Evolutionary conservation across 1,284 basidiomycete species (phyloP), one percentile per base, ranked within the genome.

Genomic region (Ustilago trichophora): DNA sequence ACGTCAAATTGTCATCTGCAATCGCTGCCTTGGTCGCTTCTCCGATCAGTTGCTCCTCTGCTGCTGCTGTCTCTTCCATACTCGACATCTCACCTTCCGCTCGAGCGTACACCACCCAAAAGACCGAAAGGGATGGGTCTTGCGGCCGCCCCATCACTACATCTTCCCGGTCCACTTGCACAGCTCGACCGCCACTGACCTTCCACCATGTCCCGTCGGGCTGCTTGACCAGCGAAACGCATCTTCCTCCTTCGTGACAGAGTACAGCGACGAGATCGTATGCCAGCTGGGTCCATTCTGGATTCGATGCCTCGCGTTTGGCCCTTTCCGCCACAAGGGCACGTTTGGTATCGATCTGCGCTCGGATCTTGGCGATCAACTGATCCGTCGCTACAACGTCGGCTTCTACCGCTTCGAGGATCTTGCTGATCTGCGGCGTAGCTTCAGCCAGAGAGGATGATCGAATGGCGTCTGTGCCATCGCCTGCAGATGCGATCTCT

Each of bases 1-100:
- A 49, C 19, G 62, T 71, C 42, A 71, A 31, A 32, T 71, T 71
- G 50, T 71, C 67, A 18, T 71, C 62, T 11, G 38, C 46, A n/a
- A 71, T 42, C 12, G 47, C 67, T 3, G 44, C 49, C 37, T 49
- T 51, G 26, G 52, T 33, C 21, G 32, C 13, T 18, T 71, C 67
- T 2, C 49, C 25, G 7, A 65, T 45, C 33, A 60, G 41, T 24
- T 10, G 29, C n/a, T 62, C 67, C 15, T 12, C 21, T 10, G 4
- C 27, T n/a, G n/a, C n/a, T n/a, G n/a, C n/a, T n/a, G n/a, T n/a
- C 18, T 6, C 19, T 16, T 21, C 31, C 10, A 12, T 21, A 27
- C 27, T 44, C n/a, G 41, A 33, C 33, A 40, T n/a, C 19, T 25
- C 18, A n/a, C 26, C 42, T 15, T 62, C 47, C 9, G 22, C 45